Evolutionary conservation across 768 basidiomycete genomes (phyloP), one percentile per base, ranked within the genome.

Genomic region (Suillus plorans): DNA sequence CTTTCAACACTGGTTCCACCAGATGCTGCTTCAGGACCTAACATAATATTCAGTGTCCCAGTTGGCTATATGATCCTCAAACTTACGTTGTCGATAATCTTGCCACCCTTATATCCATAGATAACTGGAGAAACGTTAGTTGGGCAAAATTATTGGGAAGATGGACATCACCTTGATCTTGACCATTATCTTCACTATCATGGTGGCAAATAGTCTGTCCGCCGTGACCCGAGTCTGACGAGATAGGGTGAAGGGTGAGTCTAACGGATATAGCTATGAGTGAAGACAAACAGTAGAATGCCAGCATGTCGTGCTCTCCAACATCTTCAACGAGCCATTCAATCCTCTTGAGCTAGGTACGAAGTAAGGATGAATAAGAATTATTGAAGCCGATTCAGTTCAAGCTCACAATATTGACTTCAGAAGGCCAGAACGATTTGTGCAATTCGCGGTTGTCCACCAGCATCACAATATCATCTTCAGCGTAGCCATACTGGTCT

Each of bases 281-380:
- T 16, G 31, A 20, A 1, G 13, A 34, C 82, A 44, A 66, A 87
- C 86, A 88, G 49, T 86, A 85, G 67, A 88, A 85, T 61, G 86
- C 80, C 66, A 85, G 83, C 3, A 74, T 79, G 61, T 85, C 84
- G 0, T 81, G 80, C 1, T 80, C 73, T 18, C 74, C 68, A 5
- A 82, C 80, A 41, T 77, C 80, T 4, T 70, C 66, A 0, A 83
- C 82, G 7, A 88, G 72, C 7, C 72, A 73, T 5, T 76, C 67
- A 36, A 87, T 83, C 45, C 81, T 79, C 4, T 64, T 69, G 14
- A 84, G 60, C 85, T 85, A 63, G 41, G 20, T 50, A 14, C 41
- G 31, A 41, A 25, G 20, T 50, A 1, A 10, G 36, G 44, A 39
- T 25, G 34, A 2, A 55, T 47, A 22, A 22, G 44, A 45, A 52